Evolutionary conservation across 2,329 filamentous ascomycete genomes (phyloP), one percentile per base, ranked within the genome.

Genomic region (Cercospora brassicicola): DNA sequence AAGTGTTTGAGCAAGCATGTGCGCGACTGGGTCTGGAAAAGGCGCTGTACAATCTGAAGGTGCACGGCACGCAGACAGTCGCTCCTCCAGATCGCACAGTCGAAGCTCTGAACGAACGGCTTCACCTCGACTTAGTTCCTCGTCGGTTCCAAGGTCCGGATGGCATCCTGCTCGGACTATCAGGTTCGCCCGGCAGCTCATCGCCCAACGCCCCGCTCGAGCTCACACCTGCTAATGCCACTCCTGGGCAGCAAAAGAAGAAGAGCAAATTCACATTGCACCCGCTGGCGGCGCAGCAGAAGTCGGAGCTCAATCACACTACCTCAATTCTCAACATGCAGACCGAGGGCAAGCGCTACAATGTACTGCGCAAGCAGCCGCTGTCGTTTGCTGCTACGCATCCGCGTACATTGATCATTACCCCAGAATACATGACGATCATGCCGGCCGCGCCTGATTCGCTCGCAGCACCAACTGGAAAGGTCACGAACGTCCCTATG

Each of bases 401-500:
- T 68, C 90, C 93, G 73, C 88, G 91, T 67, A 87, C 92, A 9
- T 82, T 95, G 51, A 89, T 91, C 57, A 92, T 96, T 72, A 92
- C 94, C 74, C 91, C 91, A 68, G 92, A 96, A 78, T 95, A 94
- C 78, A 88, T 96, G 69, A 91, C 94, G 79, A 93, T 96, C 74
- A 90, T 93, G 86, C 91, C 92, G 2, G 81, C 80, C 5, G 81
- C 82, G 28, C 74, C 74, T 1, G 77, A 76, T 48, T 75, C 57
- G 39, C 67, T 55, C 72, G 75, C 15, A 71, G 71, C 56, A 31
- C 71, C 62, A 48, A 86, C 86, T 9, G 89, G 89, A 42, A 91
- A 91, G 76, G 86, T 88, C 10, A 93, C 91, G 2, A 93, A 91
- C 48, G 90, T 94, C 59, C 91, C 94, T 74, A 94, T 94, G 77